Evolutionary conservation across 352 stramenopile genomes (phyloP).

Genomic region (Globisporangium recalcitrans): DNA sequence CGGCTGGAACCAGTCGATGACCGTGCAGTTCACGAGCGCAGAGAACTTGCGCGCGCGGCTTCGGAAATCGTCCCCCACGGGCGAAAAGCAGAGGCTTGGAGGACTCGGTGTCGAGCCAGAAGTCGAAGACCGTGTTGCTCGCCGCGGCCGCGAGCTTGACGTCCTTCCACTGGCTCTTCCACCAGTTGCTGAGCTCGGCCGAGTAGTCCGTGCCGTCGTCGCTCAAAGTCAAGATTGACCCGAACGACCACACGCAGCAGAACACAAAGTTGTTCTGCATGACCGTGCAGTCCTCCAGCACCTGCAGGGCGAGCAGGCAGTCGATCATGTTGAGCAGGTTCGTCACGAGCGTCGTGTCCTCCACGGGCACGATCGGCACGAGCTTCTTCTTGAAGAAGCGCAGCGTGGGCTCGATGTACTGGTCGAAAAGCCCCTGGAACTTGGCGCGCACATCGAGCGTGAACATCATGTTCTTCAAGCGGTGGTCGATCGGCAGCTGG

Average conservation of each 20-base stretch:
- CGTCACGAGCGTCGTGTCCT: conserved; percentile 92
- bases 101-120: conserved; percentile 92
- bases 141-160: conserved; percentile 91
- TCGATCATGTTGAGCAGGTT: conserved; percentile 94
- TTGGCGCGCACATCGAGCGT: conserved; percentile 67
- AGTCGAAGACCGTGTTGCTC: conserved; percentile 96
- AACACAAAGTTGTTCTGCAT: conserved; percentile 94
- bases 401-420: conserved; percentile 91
- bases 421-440: conserved; percentile 87
- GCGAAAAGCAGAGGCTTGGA: conserved; percentile 91
- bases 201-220: conserved; percentile 95
- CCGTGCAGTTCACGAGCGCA: conserved; percentile 93
- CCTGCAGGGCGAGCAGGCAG: conserved; percentile 76
- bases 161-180: conserved; percentile 93
- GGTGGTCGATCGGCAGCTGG: conserved; percentile 55
- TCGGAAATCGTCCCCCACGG: conserved; percentile 94
- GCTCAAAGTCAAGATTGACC: conserved; percentile 88
- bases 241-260: conserved; percentile 94
- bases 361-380: conserved; percentile 87
- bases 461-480: conserved; percentile 73
- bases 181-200: conserved; percentile 94
- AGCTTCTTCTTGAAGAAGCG: conserved; percentile 93
- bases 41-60: conserved; percentile 93
- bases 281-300: conserved; percentile 70
- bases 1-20: conserved; percentile 94